phyloP scores from a whole-genome alignment of 1,284 basidiomycete genomes.

The Bondarzewia mesenterica region DNA sequence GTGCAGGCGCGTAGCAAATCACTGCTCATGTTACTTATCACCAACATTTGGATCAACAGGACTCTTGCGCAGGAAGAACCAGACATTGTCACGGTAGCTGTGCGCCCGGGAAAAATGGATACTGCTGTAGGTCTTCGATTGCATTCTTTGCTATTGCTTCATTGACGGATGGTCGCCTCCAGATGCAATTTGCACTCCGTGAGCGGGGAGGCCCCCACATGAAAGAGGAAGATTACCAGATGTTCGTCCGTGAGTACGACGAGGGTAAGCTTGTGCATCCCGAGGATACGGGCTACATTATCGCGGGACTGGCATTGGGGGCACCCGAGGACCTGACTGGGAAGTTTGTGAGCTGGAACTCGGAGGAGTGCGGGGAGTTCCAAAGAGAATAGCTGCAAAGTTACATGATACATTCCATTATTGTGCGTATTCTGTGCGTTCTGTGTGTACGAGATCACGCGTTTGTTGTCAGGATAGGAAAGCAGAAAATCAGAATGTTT shows the following conservation, averaged over 20 bases:
- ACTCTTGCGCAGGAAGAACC: constrained; percentile 81
- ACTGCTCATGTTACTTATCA: not conserved
- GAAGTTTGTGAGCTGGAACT: constrained; percentile 68
- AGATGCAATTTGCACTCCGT: constrained; percentile 68
- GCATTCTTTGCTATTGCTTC: not conserved
- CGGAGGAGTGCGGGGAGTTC: constrained; percentile 51
- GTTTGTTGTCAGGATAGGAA: too few relatives aligned
- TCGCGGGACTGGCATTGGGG: constrained; percentile 55
- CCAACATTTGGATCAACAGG: constrained; percentile 28
- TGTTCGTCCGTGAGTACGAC: constrained; percentile 53
- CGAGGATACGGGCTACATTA: constrained; percentile 66
- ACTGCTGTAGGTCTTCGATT: constrained; percentile 42
- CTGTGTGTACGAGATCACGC: not conserved
- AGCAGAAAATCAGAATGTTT: too few relatives aligned
- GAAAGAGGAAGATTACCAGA: constrained; percentile 39
- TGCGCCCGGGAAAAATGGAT: constrained; percentile 83
- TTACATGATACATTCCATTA: not conserved
- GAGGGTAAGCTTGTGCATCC: constrained; percentile 65
- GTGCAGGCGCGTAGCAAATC: constrained; percentile 38
- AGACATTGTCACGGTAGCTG: constrained; percentile 60
- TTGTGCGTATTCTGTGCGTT: not conserved
- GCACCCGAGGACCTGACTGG: constrained; percentile 59
- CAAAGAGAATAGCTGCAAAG: constrained; percentile 11
- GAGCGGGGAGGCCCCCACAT: constrained; percentile 39
- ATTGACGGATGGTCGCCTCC: constrained; percentile 2